Evolutionary conservation across 495 filamentous ascomycete genomes (phyloP), one percentile per base, ranked within the genome.

Genomic region (Xanthoparmelia taractica): DNA sequence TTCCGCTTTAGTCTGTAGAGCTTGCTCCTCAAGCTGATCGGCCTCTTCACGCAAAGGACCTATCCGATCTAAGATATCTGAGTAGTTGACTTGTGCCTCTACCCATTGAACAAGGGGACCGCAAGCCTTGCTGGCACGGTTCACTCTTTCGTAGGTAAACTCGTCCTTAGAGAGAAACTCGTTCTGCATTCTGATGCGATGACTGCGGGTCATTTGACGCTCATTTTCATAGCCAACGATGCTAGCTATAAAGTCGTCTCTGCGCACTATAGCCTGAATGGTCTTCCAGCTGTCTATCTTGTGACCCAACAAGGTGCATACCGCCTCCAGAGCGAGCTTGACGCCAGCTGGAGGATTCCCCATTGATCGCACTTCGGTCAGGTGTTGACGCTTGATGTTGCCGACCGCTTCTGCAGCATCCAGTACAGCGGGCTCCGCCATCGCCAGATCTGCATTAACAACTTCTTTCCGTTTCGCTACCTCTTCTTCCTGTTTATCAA

Each of bases 301-400:
- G 75, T 97, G 92, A 18, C 93, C 93, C 55, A 99, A 83, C 43
- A 97, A 75, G 4, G 90, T 93, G 78, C 94, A 97, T 23, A 99
- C 94, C 13, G 94, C 88, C 73, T 97, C 95, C 66, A 99, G 79
- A 10, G 93, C 91, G 68, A 97, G 86, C 64, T 90, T 86, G 58
- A 99, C 94, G 72, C 91, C 89, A 66, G 85, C 82, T 0, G 94
- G 94, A 36, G 94, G 94, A 60, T 90, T 91, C 50, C 83, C 82
- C 95, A 99, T 97, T 66, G 92, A 96, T 68, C 94, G 85, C 45
- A 99, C 94, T 85, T 99, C 94, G 31, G 91, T 96, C 56, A 99
- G 81, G 72, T 99, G 95, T 67, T 96, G 90, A 69, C 87, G 83
- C 79, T 97, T 99, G 75, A 99, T 99, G 75, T 91, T 96, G 78